Evolutionary conservation across 768 basidiomycete genomes (phyloP).

Genomic region (Trametes cubensis): DNA sequence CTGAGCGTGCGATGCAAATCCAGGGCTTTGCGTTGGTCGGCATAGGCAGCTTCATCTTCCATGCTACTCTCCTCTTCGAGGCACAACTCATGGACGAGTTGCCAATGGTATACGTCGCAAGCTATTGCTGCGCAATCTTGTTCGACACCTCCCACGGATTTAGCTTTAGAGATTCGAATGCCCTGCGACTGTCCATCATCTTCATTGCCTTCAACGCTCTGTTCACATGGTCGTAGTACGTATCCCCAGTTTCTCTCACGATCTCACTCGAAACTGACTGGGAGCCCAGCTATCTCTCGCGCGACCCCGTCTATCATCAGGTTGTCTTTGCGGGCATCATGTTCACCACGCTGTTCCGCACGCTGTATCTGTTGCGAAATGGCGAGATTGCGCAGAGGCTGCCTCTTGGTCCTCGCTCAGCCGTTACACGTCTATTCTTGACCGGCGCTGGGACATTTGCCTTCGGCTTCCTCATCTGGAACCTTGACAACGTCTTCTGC

Average conservation of each 20-base stretch:
- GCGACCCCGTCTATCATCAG: conserved; percentile 83
- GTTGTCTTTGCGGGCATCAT: conserved; percentile 67
- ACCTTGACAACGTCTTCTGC: conserved; percentile 80
- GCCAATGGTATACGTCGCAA: conserved; percentile 77
- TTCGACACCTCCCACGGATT: conserved; percentile 62
- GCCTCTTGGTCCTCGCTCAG: conserved; percentile 44
- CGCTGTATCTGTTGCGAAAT: conserved; percentile 53
- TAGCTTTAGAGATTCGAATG: conserved; percentile 41
- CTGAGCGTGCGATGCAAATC: not conserved
- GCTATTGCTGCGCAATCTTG: conserved; percentile 60
- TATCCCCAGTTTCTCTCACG: conserved; percentile 17
- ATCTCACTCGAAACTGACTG: not conserved
- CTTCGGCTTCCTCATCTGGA: conserved; percentile 75
- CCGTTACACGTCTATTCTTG: conserved; percentile 49
- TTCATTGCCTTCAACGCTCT: conserved; percentile 54
- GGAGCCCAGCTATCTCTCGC: conserved; percentile 54
- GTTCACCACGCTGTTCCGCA: conserved; percentile 49
- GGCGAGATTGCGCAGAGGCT: conserved; percentile 44
- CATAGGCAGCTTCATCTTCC: conserved; percentile 78
- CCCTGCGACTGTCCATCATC: conserved; percentile 41
- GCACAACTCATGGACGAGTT: conserved; percentile 84
- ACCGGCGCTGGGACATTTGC: conserved; percentile 60
- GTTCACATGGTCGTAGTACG: conserved; percentile 79
- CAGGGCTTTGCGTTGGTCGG: conserved; percentile 73
- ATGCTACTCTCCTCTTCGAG: conserved; percentile 72